Conservation (phyloP, 495 filamentous ascomycete species). For the Aspergillus saccharolyticus region DNA sequence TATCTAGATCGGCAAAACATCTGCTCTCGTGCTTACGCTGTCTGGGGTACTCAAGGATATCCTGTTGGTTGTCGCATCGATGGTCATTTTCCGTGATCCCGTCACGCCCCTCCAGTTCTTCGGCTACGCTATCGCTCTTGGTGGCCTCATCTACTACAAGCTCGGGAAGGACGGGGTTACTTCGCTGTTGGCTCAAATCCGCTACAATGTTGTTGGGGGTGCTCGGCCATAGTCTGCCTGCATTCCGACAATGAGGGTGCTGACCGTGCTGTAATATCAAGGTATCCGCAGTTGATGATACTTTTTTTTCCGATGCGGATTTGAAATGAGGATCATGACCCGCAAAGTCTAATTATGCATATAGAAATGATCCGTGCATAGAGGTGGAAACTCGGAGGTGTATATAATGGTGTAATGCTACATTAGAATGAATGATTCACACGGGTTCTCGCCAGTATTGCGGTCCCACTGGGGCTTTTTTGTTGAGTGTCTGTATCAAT, state of each 20-base stretch:
- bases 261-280: not conserved
- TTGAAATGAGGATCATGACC: not conserved
- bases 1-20: slow-evolving; percentile 88
- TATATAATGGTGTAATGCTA: not conserved
- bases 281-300: too few species aligned
- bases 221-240: not conserved
- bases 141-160: slow-evolving; percentile 89
- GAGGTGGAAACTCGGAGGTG: not conserved
- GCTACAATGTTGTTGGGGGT: not conserved
- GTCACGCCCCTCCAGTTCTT: slow-evolving; percentile 78
- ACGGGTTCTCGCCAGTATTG: too few species aligned
- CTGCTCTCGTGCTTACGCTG: slow-evolving; percentile 86
- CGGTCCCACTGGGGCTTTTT: too few species aligned
- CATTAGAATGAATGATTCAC: too few species aligned
- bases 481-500: too few species aligned
- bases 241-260: not conserved
- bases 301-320: too few species aligned
- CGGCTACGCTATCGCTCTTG: slow-evolving; percentile 84
- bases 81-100: slow-evolving; percentile 78
- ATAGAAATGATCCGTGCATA: not conserved
- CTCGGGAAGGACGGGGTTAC: slow-evolving; percentile 50
- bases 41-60: slow-evolving; percentile 97
- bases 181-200: not conserved
- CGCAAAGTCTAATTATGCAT: not conserved
- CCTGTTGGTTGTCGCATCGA: slow-evolving; percentile 78